These are phyloP conservation scores for Auricularia heimuer DNA, from an alignment of 768 basidiomycete species.

Conservation along the genomic window DNA sequence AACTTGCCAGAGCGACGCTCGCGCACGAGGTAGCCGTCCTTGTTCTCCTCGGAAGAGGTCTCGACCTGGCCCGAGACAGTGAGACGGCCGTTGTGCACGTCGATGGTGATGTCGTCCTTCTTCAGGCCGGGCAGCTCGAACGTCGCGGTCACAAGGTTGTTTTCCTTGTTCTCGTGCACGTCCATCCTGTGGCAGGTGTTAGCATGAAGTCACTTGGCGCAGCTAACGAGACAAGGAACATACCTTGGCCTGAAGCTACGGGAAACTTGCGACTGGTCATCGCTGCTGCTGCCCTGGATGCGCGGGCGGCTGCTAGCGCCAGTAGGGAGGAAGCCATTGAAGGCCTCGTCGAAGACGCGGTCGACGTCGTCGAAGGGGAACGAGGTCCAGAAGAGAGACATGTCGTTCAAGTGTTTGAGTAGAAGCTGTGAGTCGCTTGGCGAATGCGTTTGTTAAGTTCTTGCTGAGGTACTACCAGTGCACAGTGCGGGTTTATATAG, in stretches of 20 bases:
- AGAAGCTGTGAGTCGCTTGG: background rate
- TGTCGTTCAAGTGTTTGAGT: background rate
- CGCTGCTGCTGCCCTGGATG: background rate
- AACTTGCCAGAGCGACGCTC: slow-evolving; percentile 44
- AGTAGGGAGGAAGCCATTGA: background rate
- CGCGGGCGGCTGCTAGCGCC: no score
- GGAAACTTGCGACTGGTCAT: background rate
- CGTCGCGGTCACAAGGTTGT: slow-evolving; percentile 37
- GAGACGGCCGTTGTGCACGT: slow-evolving; percentile 37
- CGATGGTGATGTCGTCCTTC: slow-evolving; percentile 24
- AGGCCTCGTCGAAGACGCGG: background rate
- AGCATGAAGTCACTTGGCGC: background rate
- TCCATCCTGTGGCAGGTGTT: slow-evolving; percentile 23
- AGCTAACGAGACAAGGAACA: background rate
- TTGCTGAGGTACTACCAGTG: no score
- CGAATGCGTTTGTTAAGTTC: background rate
- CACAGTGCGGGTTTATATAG: no score
- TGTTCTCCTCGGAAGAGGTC: slow-evolving; percentile 19
- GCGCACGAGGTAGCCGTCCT: slow-evolving; percentile 30
- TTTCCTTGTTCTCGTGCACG: slow-evolving; percentile 33
- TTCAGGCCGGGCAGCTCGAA: slow-evolving; percentile 49
- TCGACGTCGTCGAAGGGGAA: background rate
- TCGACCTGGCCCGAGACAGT: slow-evolving; percentile 37
- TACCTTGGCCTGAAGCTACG: background rate
- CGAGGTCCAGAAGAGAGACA: background rate